Percentiles rank a stretch among this genome's conserved stretches.
These are phyloP conservation scores for Sophora flavescens DNA, from an alignment of 306 rosid species.

Conservation along the genomic window DNA sequence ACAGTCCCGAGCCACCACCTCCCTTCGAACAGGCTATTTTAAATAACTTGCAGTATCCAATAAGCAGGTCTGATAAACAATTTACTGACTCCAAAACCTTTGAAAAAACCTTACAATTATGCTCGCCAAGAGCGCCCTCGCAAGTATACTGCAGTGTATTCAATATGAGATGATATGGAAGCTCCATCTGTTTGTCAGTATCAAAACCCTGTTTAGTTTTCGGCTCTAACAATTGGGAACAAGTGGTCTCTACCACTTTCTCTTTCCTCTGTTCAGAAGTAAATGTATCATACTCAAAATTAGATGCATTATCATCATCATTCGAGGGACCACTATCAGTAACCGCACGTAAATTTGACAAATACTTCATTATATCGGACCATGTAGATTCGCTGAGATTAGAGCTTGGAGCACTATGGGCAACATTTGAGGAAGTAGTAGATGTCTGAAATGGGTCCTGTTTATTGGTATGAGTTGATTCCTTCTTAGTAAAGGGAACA, in stretches of 20 bases:
- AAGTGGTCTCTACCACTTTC: slow-evolving; percentile 30
- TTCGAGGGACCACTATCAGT: slow-evolving; percentile 22
- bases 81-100: slow-evolving; percentile 67
- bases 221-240: slow-evolving; percentile 22
- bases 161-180: slow-evolving; percentile 63
- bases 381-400: slow-evolving; percentile 71
- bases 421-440: slow-evolving; percentile 33
- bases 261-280: slow-evolving; percentile 39
- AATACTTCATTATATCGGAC: slow-evolving; percentile 78
- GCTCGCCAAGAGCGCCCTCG: slow-evolving; percentile 51
- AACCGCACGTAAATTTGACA: slow-evolving; percentile 58
- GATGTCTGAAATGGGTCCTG: slow-evolving; percentile 44
- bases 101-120: slow-evolving; percentile 52
- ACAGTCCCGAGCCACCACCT: slow-evolving; percentile 37
- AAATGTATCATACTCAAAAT: slow-evolving; percentile 22
- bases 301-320: slow-evolving; percentile 5
- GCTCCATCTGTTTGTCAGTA: slow-evolving; percentile 56
- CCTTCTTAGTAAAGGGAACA: slow-evolving; percentile 73
- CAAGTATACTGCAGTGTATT: slow-evolving; percentile 49
- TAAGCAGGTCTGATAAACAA: slow-evolving; percentile 68
- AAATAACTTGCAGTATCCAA: slow-evolving; percentile 72
- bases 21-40: slow-evolving; percentile 52
- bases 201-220: slow-evolving; percentile 44
- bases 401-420: slow-evolving; percentile 49
- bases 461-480: slow-evolving; percentile 36